Evolutionary conservation across 345 rosid species (phyloP), one percentile per base, ranked within the genome.

Genomic region (Eucalyptus shirleyi): DNA sequence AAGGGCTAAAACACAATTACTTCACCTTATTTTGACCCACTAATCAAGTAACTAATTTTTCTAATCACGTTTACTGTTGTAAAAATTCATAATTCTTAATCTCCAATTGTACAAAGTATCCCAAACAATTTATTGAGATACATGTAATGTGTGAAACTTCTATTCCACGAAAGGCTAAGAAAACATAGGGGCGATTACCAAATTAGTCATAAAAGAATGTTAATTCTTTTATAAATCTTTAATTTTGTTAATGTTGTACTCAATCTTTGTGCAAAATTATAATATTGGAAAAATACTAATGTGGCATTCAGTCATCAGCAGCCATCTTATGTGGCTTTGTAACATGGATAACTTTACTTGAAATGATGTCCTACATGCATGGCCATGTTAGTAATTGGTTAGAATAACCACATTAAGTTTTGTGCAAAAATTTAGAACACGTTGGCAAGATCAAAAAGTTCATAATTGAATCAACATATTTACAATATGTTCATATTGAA

Each of bases 381-480:
- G 16, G 17, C 69, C 32, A 62, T 14, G 32, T 62, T 24, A 24
- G 69, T 17, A n/a, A 60, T 13, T 28, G 17, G 11, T 60, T 60
- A 30, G 32, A n/a, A 8, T 65, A 32, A n/a, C 37, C 5, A 16
- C 19, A n/a, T 65, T 65, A 8, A 16, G 5, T 65, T n/a, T 65
- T n/a, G 6, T 2, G 3, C 18, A n/a, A 60, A 60, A 4, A 16
- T 65, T 65, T n/a, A 65, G 19, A 16, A 65, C 40, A 15, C 0
- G 3, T 7, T 65, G 34, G 10, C 2, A 65, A n/a, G 5, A n/a
- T n/a, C 2, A 5, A 15, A n/a, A 67, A 32, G 5, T 67, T 67
- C 5, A 67, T 0, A 17, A 8, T 18, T 69, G 2, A 18, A 69
- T 34, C 0, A 2, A 34, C 7, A 9, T 34, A 11, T 5, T 18